Evolutionary conservation across 495 filamentous ascomycete genomes (phyloP).

Genomic region (Sphaerosporella brunnea): DNA sequence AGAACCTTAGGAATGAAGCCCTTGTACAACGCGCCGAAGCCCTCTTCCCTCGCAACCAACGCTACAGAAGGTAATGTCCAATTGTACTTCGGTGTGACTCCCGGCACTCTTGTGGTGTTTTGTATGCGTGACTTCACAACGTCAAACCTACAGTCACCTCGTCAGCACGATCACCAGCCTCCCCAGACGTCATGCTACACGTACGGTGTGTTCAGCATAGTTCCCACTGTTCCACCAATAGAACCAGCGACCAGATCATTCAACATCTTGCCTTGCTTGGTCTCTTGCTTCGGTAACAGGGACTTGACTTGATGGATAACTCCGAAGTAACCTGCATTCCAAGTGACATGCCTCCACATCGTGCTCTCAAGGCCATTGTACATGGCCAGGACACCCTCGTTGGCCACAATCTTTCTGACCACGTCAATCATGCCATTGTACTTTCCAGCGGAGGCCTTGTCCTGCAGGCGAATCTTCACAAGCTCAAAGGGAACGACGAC

Average conservation of each 20-base stretch:
- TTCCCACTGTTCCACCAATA: slow-evolving; percentile 80
- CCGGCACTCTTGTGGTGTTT: slow-evolving; percentile 67
- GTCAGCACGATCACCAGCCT: slow-evolving; percentile 4
- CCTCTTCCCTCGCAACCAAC: slow-evolving; percentile 82
- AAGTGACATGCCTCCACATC: slow-evolving; percentile 89
- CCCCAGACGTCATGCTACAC: neutral
- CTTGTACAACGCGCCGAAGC: slow-evolving; percentile 85
- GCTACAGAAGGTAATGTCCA: slow-evolving; percentile 82
- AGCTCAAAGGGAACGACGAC: slow-evolving; percentile 91
- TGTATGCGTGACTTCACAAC: slow-evolving; percentile 97
- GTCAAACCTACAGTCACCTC: slow-evolving; percentile 45
- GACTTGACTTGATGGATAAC: slow-evolving; percentile 90
- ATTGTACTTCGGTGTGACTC: slow-evolving; percentile 79
- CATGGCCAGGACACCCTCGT: slow-evolving; percentile 71
- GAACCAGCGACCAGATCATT: slow-evolving; percentile 80
- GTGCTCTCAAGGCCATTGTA: slow-evolving; percentile 96
- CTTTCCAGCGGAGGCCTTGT: slow-evolving; percentile 81
- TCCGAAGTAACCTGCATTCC: slow-evolving; percentile 97
- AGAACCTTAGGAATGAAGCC: slow-evolving; percentile 93
- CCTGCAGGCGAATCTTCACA: slow-evolving; percentile 91
- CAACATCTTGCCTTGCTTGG: slow-evolving; percentile 59
- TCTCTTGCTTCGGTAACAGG: slow-evolving; percentile 57
- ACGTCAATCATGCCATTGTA: slow-evolving; percentile 90
- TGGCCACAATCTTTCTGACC: slow-evolving; percentile 62
- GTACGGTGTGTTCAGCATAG: slow-evolving; percentile 75